Evolutionary conservation across 179 eudicot species (phyloP).

Genomic region (Beta corolliflora): DNA sequence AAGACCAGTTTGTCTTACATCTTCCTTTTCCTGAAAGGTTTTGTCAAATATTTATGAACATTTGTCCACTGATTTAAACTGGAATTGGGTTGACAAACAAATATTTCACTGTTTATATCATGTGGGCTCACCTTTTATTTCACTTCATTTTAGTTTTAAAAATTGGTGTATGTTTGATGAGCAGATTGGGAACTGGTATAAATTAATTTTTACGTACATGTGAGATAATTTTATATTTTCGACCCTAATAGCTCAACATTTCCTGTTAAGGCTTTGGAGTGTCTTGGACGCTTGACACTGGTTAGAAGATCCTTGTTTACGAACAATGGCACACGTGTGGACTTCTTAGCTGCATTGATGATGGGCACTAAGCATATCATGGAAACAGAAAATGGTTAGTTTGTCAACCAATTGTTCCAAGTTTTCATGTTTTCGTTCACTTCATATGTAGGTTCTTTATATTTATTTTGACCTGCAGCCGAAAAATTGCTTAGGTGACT

Average conservation of each 20-base stretch:
- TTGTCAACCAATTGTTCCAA: slow-evolving; percentile 7
- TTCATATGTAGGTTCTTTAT: background rate
- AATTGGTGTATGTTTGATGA: slow-evolving; percentile 8
- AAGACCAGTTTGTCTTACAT: background rate
- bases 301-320: slow-evolving; percentile 38
- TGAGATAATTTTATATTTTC: slow-evolving; percentile 9
- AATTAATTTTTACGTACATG: background rate
- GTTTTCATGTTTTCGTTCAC: background rate
- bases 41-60: background rate
- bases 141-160: background rate
- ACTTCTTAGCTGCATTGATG: slow-evolving; percentile 37
- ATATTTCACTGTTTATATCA: slow-evolving; percentile 9
- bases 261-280: slow-evolving; percentile 47
- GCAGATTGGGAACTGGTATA: background rate
- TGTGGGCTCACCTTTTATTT: background rate
- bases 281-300: slow-evolving; percentile 42
- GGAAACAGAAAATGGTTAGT: slow-evolving; percentile 51
- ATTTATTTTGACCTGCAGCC: background rate
- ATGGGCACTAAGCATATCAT: slow-evolving; percentile 43
- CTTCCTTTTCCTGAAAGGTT: background rate
- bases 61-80: background rate
- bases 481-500: background rate
- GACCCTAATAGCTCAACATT: slow-evolving; percentile 24
- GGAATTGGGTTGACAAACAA: background rate
- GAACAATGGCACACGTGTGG: slow-evolving; percentile 30